Conservation (phyloP, 2,329 filamentous ascomycete species). For the Penicillium rolfsii region DNA sequence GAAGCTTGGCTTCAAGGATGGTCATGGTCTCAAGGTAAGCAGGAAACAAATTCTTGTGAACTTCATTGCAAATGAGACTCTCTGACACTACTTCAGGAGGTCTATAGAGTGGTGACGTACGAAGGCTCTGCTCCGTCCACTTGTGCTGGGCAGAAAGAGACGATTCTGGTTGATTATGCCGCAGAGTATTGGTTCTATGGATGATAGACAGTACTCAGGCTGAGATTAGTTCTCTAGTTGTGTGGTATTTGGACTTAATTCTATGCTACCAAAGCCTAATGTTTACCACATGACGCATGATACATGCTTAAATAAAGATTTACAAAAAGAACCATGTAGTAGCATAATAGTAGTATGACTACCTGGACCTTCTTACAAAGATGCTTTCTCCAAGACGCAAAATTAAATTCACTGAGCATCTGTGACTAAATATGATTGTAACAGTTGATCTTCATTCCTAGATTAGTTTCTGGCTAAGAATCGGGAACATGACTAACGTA, state of each 20-base stretch:
- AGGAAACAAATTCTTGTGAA: neutral
- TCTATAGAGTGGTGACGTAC: conserved; percentile 47
- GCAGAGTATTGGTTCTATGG: conserved; percentile 52
- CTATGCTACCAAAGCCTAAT: neutral
- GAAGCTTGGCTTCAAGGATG: conserved; percentile 33
- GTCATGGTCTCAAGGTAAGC: conserved; percentile 37
- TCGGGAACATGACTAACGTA: too few relatives aligned
- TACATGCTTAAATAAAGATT: neutral
- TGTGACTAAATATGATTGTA: too few relatives aligned
- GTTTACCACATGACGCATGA: neutral
- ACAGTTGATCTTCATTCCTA: too few relatives aligned
- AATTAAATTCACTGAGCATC: neutral
- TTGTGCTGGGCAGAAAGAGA: conserved; percentile 37
- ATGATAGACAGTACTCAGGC: conserved; percentile 14
- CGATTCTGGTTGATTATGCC: conserved; percentile 43
- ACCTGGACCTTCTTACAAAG: neutral
- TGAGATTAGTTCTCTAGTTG: neutral
- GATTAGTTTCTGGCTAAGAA: too few relatives aligned
- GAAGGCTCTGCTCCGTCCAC: conserved; percentile 40
- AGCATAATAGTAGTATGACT: neutral
- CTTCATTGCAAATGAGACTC: neutral
- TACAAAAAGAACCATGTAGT: neutral
- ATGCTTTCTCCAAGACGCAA: neutral
- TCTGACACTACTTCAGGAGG: conserved; percentile 36
- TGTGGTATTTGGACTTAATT: too few relatives aligned